Evolutionary conservation across 768 basidiomycete species (phyloP), one percentile per base, ranked within the genome.

Genomic region (Lentinula boryana): DNA sequence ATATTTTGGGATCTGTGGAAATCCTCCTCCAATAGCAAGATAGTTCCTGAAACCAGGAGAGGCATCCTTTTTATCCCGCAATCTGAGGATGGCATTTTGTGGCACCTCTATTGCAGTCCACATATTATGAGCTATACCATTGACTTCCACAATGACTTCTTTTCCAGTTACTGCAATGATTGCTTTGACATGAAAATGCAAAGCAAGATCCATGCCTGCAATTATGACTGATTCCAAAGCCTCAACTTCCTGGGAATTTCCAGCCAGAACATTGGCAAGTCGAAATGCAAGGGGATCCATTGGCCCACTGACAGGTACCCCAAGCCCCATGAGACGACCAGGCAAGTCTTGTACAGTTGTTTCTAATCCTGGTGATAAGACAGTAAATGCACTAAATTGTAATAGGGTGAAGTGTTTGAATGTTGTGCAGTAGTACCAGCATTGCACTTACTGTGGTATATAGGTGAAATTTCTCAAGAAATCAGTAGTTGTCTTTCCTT

Each of bases 271-370:
- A 65, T 89, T 88, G 8, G 81, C 87, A 0, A 76, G 72, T 27
- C 76, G 69, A 68, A 85, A 83, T 0, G 87, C 82, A 9, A 82
- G 67, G 9, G 75, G 61, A 65, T 90, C 88, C 82, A 87, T 84
- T 0, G 86, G 83, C 0, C 88, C 88, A 61, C 83, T 81, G 13
- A 72, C 76, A 0, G 88, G 88, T 2, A 88, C 78, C 1, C 87
- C 88, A 35, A 80, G 70, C 1, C 84, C 81, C 0, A 81, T 74
- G 0, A 65, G 67, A 1, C 86, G 77, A 0, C 83, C 82, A 0
- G 84, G 82, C 18, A 81, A 76, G 63, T 86, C 84, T 65, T 87
- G 86, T 0, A 87, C 71, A 0, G 81, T 80, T 8, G 78, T 78
- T 40, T 86, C 84, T 6, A 87, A 71, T 0, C 86, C 85, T 2